Evolutionary conservation across 129 eudicot genomes (phyloP).

Genomic region (Gnaphalium uliginosum): DNA sequence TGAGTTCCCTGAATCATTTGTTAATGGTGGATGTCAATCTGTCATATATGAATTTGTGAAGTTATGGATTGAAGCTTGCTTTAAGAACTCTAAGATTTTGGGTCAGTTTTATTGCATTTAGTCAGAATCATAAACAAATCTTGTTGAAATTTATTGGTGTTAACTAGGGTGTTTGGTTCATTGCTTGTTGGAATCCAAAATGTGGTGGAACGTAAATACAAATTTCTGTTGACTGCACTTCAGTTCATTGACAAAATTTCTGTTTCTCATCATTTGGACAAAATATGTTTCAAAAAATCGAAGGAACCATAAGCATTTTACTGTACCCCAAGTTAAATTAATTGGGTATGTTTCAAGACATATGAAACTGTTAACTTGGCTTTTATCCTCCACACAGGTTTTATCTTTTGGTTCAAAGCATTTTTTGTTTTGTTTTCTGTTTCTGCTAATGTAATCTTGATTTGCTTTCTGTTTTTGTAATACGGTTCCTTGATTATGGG

Average conservation of each 20-base stretch:
- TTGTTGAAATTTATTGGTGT: neutral
- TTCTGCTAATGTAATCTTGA: no score
- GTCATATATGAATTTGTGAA: slow-evolving; percentile 6
- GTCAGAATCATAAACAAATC: slow-evolving; percentile 7
- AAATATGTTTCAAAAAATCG: neutral
- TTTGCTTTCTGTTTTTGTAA: no score
- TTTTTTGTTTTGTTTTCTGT: no score
- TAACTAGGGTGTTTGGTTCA: neutral
- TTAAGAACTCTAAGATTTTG: slow-evolving; percentile 33
- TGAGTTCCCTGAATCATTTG: slow-evolving; percentile 25
- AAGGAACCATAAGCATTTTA: neutral
- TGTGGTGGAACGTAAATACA: neutral
- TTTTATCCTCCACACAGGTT: no score
- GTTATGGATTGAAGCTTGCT: slow-evolving; percentile 20
- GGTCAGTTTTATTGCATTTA: slow-evolving; percentile 24
- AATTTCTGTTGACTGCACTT: neutral
- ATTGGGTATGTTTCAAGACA: no score
- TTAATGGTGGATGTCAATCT: neutral
- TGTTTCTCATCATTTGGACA: no score
- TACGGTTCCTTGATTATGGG: no score
- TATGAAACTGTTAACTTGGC: no score
- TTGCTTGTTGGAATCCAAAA: neutral
- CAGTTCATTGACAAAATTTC: neutral
- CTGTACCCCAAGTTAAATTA: no score
- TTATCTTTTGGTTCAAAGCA: no score